These are phyloP conservation scores for Coprinellus aureogranulatus DNA, from an alignment of 768 basidiomycete genomes.

Conservation along the genomic window DNA sequence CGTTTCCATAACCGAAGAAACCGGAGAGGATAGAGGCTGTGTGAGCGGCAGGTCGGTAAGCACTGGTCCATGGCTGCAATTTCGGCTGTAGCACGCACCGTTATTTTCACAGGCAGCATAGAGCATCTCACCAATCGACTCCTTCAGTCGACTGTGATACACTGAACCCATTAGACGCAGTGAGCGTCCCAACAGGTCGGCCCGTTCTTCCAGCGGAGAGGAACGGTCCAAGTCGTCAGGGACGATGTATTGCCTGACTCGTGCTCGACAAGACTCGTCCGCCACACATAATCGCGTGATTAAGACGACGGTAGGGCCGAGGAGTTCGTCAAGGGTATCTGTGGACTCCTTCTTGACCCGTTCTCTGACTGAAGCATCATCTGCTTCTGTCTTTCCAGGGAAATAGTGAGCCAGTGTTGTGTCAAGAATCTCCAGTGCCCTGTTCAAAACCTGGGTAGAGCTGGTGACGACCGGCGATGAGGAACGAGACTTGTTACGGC, in stretches of 20 bases:
- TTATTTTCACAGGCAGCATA: constrained; percentile 82
- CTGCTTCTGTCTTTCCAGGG: constrained; percentile 61
- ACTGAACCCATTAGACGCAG: constrained; percentile 74
- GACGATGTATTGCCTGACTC: constrained; percentile 66
- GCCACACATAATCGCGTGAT: constrained; percentile 68
- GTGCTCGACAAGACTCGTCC: constrained; percentile 53
- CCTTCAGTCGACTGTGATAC: constrained; percentile 70
- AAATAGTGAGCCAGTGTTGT: constrained; percentile 58
- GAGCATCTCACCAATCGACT: constrained; percentile 82
- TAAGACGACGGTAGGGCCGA: constrained; percentile 76
- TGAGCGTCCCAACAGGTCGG: constrained; percentile 75
- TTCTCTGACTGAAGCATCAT: constrained; percentile 60
- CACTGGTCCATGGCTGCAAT: not conserved
- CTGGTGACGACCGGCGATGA: constrained; percentile 35
- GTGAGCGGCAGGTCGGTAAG: constrained; percentile 2
- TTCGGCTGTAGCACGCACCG: constrained; percentile 27
- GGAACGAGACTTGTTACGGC: constrained; percentile 49
- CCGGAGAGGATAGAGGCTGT: constrained; percentile 68
- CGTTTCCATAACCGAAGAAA: constrained; percentile 91
- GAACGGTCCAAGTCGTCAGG: constrained; percentile 82
- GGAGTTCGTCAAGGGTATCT: constrained; percentile 68
- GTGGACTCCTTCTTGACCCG: constrained; percentile 44
- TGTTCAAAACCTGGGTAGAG: constrained; percentile 54
- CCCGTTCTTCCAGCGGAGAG: constrained; percentile 66
- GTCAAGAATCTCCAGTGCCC: constrained; percentile 68